phyloP scores from a whole-genome alignment of 1,284 basidiomycete species.

The Testicularia cyperi region DNA sequence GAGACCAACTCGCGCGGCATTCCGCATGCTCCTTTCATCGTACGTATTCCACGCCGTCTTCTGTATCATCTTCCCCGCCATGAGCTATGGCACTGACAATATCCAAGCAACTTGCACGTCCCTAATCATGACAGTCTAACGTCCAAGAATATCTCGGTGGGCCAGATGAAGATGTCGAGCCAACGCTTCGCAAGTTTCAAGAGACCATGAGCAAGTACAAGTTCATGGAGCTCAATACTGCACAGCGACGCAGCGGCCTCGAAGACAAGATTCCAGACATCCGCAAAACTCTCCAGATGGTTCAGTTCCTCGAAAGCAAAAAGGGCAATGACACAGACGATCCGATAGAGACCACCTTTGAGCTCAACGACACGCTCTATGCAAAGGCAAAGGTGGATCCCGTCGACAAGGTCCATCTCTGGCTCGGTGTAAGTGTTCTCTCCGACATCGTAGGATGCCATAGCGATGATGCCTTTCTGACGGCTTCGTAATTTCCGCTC shows the following conservation, averaged over 20 bases:
- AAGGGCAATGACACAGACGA: conserved; percentile 64
- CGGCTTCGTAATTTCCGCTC: neutral
- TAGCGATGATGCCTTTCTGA: no score
- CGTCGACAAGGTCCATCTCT: conserved; percentile 85
- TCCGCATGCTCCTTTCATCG: conserved; percentile 90
- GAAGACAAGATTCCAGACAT: conserved; percentile 97
- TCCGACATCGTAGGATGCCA: neutral
- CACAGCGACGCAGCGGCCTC: conserved; percentile 75
- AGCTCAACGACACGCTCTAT: conserved; percentile 92
- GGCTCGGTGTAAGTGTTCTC: conserved; percentile 77
- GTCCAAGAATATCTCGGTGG: conserved; percentile 84
- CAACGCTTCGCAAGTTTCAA: conserved; percentile 78
- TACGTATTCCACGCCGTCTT: conserved; percentile 61
- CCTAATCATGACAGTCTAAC: conserved; percentile 66
- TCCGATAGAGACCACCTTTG: conserved; percentile 80
- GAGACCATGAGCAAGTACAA: conserved; percentile 98
- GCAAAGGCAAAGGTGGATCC: conserved; percentile 86
- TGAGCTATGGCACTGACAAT: no score
- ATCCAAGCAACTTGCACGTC: neutral
- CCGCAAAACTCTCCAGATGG: conserved; percentile 85
- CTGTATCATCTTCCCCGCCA: neutral
- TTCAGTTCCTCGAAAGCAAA: conserved; percentile 69
- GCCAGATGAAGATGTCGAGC: conserved; percentile 76
- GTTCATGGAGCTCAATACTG: conserved; percentile 89
- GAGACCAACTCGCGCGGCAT: conserved; percentile 79